Evolutionary conservation across 768 basidiomycete species (phyloP).

Genomic region (Trametes elegans): DNA sequence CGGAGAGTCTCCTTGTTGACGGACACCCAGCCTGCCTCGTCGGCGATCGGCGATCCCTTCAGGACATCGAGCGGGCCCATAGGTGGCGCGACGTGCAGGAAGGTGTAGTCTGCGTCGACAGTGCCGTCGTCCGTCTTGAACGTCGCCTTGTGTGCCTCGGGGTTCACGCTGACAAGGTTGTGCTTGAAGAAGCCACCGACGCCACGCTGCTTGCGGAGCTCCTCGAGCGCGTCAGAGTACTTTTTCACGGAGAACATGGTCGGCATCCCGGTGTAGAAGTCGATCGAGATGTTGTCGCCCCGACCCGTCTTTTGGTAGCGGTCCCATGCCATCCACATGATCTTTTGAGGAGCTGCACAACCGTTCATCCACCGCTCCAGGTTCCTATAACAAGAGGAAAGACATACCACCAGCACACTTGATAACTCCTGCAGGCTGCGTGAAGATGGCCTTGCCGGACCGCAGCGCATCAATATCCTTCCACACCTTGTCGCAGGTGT

Average conservation of each 20-base stretch:
- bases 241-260: conserved; percentile 97
- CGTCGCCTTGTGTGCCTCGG: conserved; percentile 69
- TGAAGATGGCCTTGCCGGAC: conserved; percentile 86
- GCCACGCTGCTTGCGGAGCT: conserved; percentile 72
- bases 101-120: conserved; percentile 72
- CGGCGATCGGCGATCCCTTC: conserved; percentile 74
- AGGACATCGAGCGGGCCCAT: conserved; percentile 87
- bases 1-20: conserved; percentile 80
- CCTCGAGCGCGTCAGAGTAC: conserved; percentile 85
- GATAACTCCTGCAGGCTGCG: conserved; percentile 88
- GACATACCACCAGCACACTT: conserved; percentile 87
- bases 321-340: conserved; percentile 98
- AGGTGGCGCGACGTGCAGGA: conserved; percentile 87
- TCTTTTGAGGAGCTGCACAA: conserved; percentile 76
- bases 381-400: too few species aligned
- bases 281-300: conserved; percentile 53
- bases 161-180: conserved; percentile 77
- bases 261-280: conserved; percentile 90
- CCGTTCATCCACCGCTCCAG: too few species aligned
- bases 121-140: conserved; percentile 79
- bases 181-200: conserved; percentile 81
- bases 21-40: conserved; percentile 85
- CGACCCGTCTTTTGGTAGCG: conserved; percentile 63
- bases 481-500: conserved; percentile 90
- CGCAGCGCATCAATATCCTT: conserved; percentile 73